Percentiles rank a stretch among this genome's conserved stretches.
Conservation (phyloP, 352 stramenopile species). For the Pythium rhizo-oryzae region DNA sequence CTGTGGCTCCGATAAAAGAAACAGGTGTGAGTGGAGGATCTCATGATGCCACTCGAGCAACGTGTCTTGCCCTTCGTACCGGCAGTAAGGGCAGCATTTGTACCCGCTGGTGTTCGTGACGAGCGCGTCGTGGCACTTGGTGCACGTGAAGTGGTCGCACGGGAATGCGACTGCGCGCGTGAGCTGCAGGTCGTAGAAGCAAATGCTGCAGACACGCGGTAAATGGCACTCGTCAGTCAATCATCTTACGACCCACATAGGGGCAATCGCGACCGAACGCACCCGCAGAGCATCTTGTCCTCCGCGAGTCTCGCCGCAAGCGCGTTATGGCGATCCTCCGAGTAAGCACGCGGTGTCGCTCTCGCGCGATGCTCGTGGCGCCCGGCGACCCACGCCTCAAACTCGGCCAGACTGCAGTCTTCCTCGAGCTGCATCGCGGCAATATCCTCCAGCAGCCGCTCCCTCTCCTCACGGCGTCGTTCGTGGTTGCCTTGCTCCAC, state of each 20-base stretch:
- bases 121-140: slow-evolving; percentile 57
- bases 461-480: slow-evolving; percentile 31
- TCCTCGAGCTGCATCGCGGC: slow-evolving; percentile 34
- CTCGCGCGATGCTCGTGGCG: slow-evolving; percentile 13
- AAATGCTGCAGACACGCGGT: slow-evolving; percentile 44
- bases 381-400: slow-evolving; percentile 37
- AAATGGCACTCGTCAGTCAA: background rate
- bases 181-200: slow-evolving; percentile 64
- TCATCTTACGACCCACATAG: background rate
- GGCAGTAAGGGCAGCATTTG: slow-evolving; percentile 74
- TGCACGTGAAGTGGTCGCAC: slow-evolving; percentile 69
- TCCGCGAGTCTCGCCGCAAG: slow-evolving; percentile 57
- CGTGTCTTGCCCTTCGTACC: slow-evolving; percentile 23
- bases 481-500: background rate
- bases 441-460: slow-evolving; percentile 49
- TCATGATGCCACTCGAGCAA: background rate
- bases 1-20: background rate
- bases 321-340: slow-evolving; percentile 47
- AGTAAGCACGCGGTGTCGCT: slow-evolving; percentile 37
- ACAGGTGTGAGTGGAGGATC: too few relatives aligned
- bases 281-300: slow-evolving; percentile 70
- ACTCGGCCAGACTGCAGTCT: slow-evolving; percentile 45
- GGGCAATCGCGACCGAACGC: background rate
- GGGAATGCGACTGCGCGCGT: slow-evolving; percentile 58
- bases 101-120: slow-evolving; percentile 46